Conservation (phyloP, 345 rosid genomes). For the Citrus unshiu region DNA sequence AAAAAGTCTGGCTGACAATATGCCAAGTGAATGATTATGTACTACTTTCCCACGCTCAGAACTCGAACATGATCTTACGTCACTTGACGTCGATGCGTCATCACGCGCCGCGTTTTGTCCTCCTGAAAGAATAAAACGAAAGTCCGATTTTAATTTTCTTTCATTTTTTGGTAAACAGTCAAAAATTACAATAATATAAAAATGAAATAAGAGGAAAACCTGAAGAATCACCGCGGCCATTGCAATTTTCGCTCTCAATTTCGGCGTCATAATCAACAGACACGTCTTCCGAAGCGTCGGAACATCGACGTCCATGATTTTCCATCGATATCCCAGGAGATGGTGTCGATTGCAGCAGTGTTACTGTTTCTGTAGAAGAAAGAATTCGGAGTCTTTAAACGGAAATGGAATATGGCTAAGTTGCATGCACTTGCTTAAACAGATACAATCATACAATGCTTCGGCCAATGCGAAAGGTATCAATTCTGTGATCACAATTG, state of each 20-base stretch:
- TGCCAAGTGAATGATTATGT: slow-evolving; percentile 16
- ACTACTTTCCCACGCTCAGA: slow-evolving; percentile 8
- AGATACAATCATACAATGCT: neutral
- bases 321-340: neutral
- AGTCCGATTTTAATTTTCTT: neutral
- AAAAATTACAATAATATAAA: neutral
- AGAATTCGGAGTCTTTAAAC: neutral
- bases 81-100: slow-evolving; percentile 25
- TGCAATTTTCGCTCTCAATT: neutral
- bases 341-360: neutral
- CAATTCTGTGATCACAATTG: neutral
- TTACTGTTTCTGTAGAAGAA: neutral
- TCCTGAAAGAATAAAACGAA: neutral
- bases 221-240: neutral
- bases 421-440: neutral
- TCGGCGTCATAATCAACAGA: neutral
- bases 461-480: neutral
- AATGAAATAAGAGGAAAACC: neutral
- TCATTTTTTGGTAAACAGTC: neutral
- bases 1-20: slow-evolving; percentile 28
- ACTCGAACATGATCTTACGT: slow-evolving; percentile 20
- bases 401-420: neutral
- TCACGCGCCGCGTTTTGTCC: slow-evolving; percentile 4
- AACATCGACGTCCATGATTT: neutral
- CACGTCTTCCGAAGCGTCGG: neutral